These are phyloP conservation scores for Phaffia australis DNA, from an alignment of 768 basidiomycete genomes.

Conservation along the genomic window DNA sequence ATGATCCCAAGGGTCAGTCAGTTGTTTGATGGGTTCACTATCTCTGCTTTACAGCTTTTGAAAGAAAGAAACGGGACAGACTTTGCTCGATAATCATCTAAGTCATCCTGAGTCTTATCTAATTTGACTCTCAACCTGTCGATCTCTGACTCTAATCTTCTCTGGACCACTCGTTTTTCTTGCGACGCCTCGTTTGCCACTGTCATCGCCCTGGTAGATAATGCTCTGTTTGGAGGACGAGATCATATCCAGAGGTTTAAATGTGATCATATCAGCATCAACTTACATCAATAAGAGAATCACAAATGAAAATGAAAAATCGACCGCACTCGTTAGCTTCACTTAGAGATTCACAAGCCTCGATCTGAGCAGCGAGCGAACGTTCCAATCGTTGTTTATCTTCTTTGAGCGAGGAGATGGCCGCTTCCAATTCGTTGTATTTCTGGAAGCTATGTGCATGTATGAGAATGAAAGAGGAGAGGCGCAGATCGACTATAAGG, in stretches of 20 bases:
- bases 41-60: neutral
- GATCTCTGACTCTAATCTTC: slow-evolving; percentile 38
- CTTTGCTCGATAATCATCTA: slow-evolving; percentile 42
- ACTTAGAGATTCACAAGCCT: slow-evolving; percentile 58
- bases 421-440: slow-evolving; percentile 33
- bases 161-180: slow-evolving; percentile 46
- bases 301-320: neutral
- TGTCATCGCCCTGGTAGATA: slow-evolving; percentile 60
- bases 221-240: slow-evolving; percentile 32
- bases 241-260: neutral
- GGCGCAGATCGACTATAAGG: neutral
- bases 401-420: slow-evolving; percentile 29
- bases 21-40: neutral
- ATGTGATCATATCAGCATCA: neutral
- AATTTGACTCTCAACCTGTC: slow-evolving; percentile 56
- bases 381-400: slow-evolving; percentile 33
- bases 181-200: slow-evolving; percentile 55
- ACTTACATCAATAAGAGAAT: neutral
- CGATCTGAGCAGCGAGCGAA: slow-evolving; percentile 56
- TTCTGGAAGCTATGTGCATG: slow-evolving; percentile 26
- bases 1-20: neutral
- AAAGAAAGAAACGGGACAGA: neutral
- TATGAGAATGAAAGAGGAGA: neutral
- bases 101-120: slow-evolving; percentile 49
- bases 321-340: slow-evolving; percentile 55